These are phyloP conservation scores for Athelia psychrophila DNA, from an alignment of 1,284 basidiomycete genomes.

Conservation along the genomic window DNA sequence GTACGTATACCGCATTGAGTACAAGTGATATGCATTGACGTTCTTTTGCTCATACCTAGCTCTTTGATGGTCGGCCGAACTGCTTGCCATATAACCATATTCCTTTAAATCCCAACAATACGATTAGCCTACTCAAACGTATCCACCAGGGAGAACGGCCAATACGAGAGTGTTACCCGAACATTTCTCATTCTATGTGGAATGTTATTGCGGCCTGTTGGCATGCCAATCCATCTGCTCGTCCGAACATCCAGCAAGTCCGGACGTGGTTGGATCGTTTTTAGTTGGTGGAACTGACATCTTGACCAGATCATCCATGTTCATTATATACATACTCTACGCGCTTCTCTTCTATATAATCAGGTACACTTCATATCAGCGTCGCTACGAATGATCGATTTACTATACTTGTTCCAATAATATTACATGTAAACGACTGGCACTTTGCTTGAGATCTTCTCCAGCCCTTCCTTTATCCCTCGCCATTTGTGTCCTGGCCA, in stretches of 20 bases:
- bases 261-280: background rate
- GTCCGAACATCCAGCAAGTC: background rate
- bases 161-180: background rate
- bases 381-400: too few species aligned
- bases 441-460: too few species aligned
- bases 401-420: too few species aligned
- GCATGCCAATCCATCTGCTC: background rate
- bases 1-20: background rate
- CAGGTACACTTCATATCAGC: too few species aligned
- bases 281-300: too few species aligned
- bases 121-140: background rate
- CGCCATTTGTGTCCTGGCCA: background rate
- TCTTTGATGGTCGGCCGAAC: background rate
- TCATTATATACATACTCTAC: too few species aligned
- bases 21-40: background rate
- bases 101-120: background rate
- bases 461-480: background rate
- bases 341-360: too few species aligned
- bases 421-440: too few species aligned
- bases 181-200: background rate
- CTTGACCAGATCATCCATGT: too few species aligned
- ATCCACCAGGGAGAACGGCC: background rate
- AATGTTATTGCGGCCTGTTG: background rate
- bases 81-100: background rate
- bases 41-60: background rate